These are phyloP conservation scores for Pneumocystis jirovecii DNA, from an alignment of 1,139 yeast genomes.

Conservation along the genomic window DNA sequence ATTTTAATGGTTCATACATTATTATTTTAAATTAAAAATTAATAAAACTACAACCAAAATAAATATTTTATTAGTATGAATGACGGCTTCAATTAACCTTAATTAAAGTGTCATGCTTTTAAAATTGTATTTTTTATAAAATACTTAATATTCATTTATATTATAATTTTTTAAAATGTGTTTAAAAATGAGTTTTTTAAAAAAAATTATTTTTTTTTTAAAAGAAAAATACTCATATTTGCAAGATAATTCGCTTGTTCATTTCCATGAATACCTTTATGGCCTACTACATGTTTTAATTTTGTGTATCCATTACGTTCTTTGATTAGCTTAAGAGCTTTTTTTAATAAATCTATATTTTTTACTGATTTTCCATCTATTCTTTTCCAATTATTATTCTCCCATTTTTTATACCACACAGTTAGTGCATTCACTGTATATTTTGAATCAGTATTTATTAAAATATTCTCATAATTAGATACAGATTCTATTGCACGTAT, in stretches of 20 bases:
- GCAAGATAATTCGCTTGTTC: slow-evolving; percentile 69
- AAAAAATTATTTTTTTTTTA: neutral
- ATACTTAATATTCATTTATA: no score
- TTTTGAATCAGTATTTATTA: slow-evolving; percentile 42
- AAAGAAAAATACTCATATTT: slow-evolving; percentile 20
- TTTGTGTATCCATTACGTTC: slow-evolving; percentile 22
- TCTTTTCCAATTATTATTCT: slow-evolving; percentile 37
- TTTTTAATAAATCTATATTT: slow-evolving; percentile 37
- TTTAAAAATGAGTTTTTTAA: neutral
- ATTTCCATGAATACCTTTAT: slow-evolving; percentile 54
- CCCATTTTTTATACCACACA: slow-evolving; percentile 42
- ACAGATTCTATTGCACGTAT: slow-evolving; percentile 37
- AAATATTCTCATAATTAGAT: slow-evolving; percentile 16
- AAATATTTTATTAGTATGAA: no score
- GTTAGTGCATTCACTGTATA: slow-evolving; percentile 36
- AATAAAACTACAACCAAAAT: neutral
- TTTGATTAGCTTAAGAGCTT: slow-evolving; percentile 24
- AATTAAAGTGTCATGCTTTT: neutral
- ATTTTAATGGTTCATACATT: no score
- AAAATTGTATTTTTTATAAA: no score
- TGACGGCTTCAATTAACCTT: no score
- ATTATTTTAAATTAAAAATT: neutral
- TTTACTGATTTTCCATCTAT: slow-evolving; percentile 33
- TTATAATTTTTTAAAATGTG: no score
- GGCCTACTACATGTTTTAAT: slow-evolving; percentile 57